These are phyloP conservation scores for Camelina hispida DNA, from an alignment of 345 rosid genomes.

Conservation along the genomic window DNA sequence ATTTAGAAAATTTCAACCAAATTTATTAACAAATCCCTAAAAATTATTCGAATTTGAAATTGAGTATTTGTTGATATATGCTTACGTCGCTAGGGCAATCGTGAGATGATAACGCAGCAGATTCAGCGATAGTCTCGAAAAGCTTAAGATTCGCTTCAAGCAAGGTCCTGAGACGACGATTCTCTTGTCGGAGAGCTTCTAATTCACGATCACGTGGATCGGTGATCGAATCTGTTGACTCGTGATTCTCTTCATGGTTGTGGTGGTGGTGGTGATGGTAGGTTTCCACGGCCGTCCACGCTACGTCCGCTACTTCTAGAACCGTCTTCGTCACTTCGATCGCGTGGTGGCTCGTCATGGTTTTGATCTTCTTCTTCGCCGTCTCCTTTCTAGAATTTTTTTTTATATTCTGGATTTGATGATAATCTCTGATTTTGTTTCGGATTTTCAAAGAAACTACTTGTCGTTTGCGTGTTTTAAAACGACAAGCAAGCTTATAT, in stretches of 20 bases:
- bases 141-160: conserved; percentile 78
- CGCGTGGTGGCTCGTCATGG: conserved; percentile 62
- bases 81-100: conserved; percentile 89
- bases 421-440: background rate
- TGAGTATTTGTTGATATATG: background rate
- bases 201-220: conserved; percentile 54
- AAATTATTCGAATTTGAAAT: background rate
- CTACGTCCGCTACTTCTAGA: conserved; percentile 93
- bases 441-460: conserved; percentile 22
- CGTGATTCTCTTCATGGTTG: conserved; percentile 26
- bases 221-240: conserved; percentile 14
- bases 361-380: conserved; percentile 6
- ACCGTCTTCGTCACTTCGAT: conserved; percentile 94
- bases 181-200: conserved; percentile 67
- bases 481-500: conserved; percentile 37
- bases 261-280: conserved; percentile 60
- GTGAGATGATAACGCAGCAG: conserved; percentile 55
- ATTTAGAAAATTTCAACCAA: background rate
- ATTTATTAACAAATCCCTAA: background rate
- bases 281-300: conserved; percentile 78
- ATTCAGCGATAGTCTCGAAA: conserved; percentile 68
- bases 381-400: background rate
- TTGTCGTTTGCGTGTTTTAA: conserved; percentile 41
- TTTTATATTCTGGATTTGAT: conserved; percentile 25
- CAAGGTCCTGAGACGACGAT: conserved; percentile 62